These are phyloP conservation scores for Exophiala phaeomuriformis DNA, from an alignment of 2,329 filamentous ascomycete genomes.

Conservation along the genomic window DNA sequence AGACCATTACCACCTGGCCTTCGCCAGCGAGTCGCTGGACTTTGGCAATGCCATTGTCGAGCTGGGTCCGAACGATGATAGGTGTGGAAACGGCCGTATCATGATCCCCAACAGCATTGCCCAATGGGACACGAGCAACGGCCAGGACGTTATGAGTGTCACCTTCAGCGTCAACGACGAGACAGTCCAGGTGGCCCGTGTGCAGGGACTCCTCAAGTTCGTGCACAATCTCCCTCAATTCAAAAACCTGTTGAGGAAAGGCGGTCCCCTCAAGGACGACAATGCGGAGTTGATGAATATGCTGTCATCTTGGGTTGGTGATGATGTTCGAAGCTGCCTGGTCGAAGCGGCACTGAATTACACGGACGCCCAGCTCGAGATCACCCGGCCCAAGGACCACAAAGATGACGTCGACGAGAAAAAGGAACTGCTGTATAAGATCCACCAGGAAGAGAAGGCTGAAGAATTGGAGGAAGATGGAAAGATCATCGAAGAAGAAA, in stretches of 20 bases:
- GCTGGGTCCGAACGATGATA: slow-evolving; percentile 19
- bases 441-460: slow-evolving; percentile 7
- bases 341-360: slow-evolving; percentile 20
- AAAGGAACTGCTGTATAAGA: slow-evolving; percentile 14
- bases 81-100: slow-evolving; percentile 24
- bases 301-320: slow-evolving; percentile 19
- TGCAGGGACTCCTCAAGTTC: slow-evolving; percentile 16
- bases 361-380: slow-evolving; percentile 8
- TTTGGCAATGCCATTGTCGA: slow-evolving; percentile 23
- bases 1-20: slow-evolving; percentile 24
- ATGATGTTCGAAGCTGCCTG: slow-evolving; percentile 19
- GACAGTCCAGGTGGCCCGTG: slow-evolving; percentile 23
- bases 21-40: slow-evolving; percentile 24
- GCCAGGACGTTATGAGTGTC: slow-evolving; percentile 26
- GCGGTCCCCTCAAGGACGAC: slow-evolving; percentile 13
- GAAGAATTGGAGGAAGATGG: background rate
- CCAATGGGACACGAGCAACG: slow-evolving; percentile 23
- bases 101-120: slow-evolving; percentile 27
- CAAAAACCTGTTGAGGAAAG: slow-evolving; percentile 14
- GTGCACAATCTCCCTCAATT: slow-evolving; percentile 20
- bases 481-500: slow-evolving; percentile 1
- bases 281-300: slow-evolving; percentile 16
- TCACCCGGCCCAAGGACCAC: slow-evolving; percentile 9
- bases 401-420: slow-evolving; percentile 10
- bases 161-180: slow-evolving; percentile 26